Percentiles rank a stretch among this genome's conserved stretches.
Evolutionary conservation across 2,329 filamentous ascomycete species (phyloP).

Genomic region (Coleophoma cylindrospora): DNA sequence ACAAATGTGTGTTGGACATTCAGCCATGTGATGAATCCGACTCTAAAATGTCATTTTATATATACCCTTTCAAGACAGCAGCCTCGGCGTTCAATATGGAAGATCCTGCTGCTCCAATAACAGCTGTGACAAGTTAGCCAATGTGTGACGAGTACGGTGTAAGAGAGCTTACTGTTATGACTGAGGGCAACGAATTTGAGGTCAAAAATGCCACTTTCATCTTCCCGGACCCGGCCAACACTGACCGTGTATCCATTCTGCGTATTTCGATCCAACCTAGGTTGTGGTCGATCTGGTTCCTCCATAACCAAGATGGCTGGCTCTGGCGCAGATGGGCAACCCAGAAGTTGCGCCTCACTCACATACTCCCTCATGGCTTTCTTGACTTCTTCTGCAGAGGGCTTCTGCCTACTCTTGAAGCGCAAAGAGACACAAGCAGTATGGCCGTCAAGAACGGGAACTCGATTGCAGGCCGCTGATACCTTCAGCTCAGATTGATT

Average conservation of each 20-base stretch:
- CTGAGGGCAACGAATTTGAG: slow-evolving; percentile 92
- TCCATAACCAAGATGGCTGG: slow-evolving; percentile 85
- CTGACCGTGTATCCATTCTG: slow-evolving; percentile 85
- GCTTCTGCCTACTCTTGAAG: slow-evolving; percentile 72
- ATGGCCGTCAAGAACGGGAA: slow-evolving; percentile 93
- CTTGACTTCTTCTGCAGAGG: slow-evolving; percentile 71
- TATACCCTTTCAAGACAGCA: slow-evolving; percentile 81
- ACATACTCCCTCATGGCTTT: slow-evolving; percentile 75
- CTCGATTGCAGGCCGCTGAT: slow-evolving; percentile 85
- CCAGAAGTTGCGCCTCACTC: slow-evolving; percentile 75
- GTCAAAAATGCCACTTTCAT: slow-evolving; percentile 86
- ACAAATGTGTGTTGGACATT: too few species aligned
- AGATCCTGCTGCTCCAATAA: slow-evolving; percentile 93
- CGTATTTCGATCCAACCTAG: slow-evolving; percentile 80
- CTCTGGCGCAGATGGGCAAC: slow-evolving; percentile 80
- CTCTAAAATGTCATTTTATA: slow-evolving; percentile 37
- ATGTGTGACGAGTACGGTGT: neutral
- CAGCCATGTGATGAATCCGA: too few species aligned
- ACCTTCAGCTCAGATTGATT: slow-evolving; percentile 72
- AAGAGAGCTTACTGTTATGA: slow-evolving; percentile 55
- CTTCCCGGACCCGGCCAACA: slow-evolving; percentile 76
- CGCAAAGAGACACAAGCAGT: slow-evolving; percentile 87
- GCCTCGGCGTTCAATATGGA: slow-evolving; percentile 94
- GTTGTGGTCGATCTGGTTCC: slow-evolving; percentile 85
- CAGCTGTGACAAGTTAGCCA: slow-evolving; percentile 42